Evolutionary conservation across 2,329 filamentous ascomycete genomes (phyloP).

Genomic region (Aspergillus melleus): DNA sequence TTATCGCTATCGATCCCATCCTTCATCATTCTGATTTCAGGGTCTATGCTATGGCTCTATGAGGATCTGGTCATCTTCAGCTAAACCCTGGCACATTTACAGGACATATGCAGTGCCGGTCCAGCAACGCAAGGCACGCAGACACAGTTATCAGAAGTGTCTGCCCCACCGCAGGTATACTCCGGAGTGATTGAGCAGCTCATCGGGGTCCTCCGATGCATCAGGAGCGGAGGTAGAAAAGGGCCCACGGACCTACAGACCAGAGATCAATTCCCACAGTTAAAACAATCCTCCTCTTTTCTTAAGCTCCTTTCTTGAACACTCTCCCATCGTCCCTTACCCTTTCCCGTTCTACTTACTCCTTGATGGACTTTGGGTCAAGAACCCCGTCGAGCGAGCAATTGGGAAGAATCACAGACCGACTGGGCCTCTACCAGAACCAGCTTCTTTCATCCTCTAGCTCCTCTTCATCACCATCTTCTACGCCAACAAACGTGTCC

Average conservation of each 20-base stretch:
- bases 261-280: not conserved
- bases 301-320: conserved; percentile 1
- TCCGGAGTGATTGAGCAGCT: conserved; percentile 18
- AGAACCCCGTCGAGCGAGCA: conserved; percentile 20
- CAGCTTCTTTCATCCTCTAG: conserved; percentile 23
- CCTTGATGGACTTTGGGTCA: conserved; percentile 25
- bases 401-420: conserved; percentile 29
- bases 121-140: not conserved
- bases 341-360: not conserved
- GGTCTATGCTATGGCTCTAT: not conserved
- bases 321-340: not conserved
- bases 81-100: not conserved
- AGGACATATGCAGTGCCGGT: not conserved
- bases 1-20: not conserved
- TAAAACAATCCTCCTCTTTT: not conserved
- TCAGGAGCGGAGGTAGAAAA: conserved; percentile 22
- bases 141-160: not conserved
- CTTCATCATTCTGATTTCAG: not conserved
- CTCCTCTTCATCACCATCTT: not conserved
- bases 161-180: conserved; percentile 22
- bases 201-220: conserved; percentile 40
- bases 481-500: conserved; percentile 6
- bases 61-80: not conserved
- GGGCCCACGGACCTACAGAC: not conserved
- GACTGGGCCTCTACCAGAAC: conserved; percentile 36